Base-by-base conservation (phyloP, 495 filamentous ascomycete genomes). In the Cercophora newfieldiana region DNA sequence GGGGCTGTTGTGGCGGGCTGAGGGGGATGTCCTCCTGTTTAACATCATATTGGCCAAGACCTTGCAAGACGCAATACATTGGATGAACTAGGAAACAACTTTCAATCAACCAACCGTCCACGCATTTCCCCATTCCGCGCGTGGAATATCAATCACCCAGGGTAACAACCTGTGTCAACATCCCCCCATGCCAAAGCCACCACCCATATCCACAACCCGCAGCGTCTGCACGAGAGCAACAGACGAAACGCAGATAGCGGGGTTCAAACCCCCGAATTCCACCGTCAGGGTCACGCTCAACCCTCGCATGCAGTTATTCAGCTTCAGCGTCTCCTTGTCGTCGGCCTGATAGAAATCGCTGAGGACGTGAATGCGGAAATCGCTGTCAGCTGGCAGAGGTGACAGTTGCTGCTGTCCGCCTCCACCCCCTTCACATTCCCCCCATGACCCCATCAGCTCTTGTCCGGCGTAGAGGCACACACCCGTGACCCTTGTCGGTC, bases 231-330 rank as follows among this genome's bases (percentile, higher is more conserved):
- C 25, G 7, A 57, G 10, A 3, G 54, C 54, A 6, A 57, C 54
- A 25, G 54, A 57, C 12, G 22, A 57, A 28, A 57, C 54, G 54
- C 19, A 14, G 19, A 28, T 28, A 14, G 22, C 10, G 3, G 22
- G 22, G 19, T 28, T 57, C 7, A 12, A 4, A 29, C 7, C 54
- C 12, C 54, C 6, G 54, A 57, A 57, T 19, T 57, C 54, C 7
- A 57, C 54, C 54, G 54, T 57, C 54, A 57, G 25, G 5, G 54
- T 57, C 54, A 57, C 54, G 10, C 22, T 30, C 54, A 57, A 19
- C 10, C 54, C 54, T 14, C 26, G 6, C 8, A 14, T 26, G 19
- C 29, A 26, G 22, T 57, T 30, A 25, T 29, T 57, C 7, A 57
- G 26, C 19, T 12, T 5, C 7, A 7, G 12, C 10, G 54, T 29